Base-by-base conservation (phyloP, 352 stramenopile genomes). In the Pythium sukuiense region DNA sequence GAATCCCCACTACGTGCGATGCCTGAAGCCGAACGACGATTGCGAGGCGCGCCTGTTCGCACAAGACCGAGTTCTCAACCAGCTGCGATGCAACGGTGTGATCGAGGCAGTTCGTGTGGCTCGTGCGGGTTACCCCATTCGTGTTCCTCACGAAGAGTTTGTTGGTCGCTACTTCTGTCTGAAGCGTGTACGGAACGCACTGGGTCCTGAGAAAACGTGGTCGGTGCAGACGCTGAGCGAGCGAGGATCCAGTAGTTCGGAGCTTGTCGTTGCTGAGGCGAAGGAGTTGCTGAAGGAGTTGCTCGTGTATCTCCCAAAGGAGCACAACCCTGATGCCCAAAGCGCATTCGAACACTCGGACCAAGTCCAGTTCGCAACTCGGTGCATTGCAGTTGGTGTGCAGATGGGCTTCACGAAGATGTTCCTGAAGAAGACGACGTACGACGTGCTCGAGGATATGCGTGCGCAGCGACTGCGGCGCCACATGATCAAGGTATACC, bases 401-500 rank as follows among this genome's bases (percentile, higher is more conserved):
- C 96, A 99, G 71, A 97, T 98, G 74, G 96, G 96, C 27, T 88
- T 90, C 56, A 93, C 95, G 2, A 99, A 99, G 73, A 96, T 99
- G 61, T 99, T 99, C 70, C 69, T 99, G 45, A 96, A 96, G 55
- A 89, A 92, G 61, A 74, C 86, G 52, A 85, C 97, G 18, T 97
- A 97, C 32, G 87, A 95, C 27, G 93, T 93, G 45, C 80, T 99
- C 12, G 93, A 98, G 70, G 73, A 90, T 13, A 86, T 98, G 72
- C 92, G 85, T 13, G 77, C 80, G 1, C 73, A 89, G 46, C 74
- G 79, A 46, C 65, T 93, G n/a, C 76, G 69, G 30, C 76, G 81
- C 0, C 79, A 92, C 70, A 92, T 92, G 82, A 56, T 87, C 59
- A 84, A 84, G 64, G 88, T 95, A 32, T 91, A 77, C 63, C 73